phyloP scores from a whole-genome alignment of 163 green algal genomes.

The Scenedesmus sp. region DNA sequence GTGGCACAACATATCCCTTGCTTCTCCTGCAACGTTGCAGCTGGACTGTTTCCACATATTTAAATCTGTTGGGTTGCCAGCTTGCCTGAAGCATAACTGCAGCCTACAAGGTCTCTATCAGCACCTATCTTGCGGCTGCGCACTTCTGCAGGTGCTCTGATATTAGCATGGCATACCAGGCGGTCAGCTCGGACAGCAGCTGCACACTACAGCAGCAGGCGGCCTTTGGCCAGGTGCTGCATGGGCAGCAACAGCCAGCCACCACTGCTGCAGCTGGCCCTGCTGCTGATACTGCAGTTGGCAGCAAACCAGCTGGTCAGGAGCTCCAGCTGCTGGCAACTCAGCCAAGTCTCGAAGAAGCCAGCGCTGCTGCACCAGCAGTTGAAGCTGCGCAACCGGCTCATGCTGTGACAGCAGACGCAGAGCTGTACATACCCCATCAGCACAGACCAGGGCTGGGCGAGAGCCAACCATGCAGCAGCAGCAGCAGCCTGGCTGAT shows the following conservation, averaged over 20 bases:
- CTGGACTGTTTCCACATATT: neutral
- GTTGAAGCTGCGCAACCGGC: neutral
- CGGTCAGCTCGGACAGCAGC: neutral
- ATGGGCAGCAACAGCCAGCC: neutral
- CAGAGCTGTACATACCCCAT: neutral
- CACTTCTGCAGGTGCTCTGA: neutral
- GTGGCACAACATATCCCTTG: neutral
- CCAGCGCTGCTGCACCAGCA: neutral
- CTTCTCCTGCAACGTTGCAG: neutral
- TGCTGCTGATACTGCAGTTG: neutral
- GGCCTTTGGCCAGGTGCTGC: neutral
- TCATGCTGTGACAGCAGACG: neutral
- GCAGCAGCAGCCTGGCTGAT: neutral
- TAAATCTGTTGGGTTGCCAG: neutral
- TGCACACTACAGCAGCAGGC: neutral
- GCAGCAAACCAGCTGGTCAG: neutral
- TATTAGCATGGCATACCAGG: neutral
- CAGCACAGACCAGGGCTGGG: neutral
- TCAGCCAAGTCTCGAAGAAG: neutral
- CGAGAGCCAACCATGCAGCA: neutral
- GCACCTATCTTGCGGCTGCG: neutral
- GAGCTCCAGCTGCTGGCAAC: neutral
- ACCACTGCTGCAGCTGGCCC: neutral
- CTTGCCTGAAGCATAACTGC: neutral
- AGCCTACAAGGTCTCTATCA: too few species aligned